Percentiles rank a stretch among this genome's conserved stretches.
Conservation (phyloP, 768 basidiomycete genomes). For the Suillus tomentosus region DNA sequence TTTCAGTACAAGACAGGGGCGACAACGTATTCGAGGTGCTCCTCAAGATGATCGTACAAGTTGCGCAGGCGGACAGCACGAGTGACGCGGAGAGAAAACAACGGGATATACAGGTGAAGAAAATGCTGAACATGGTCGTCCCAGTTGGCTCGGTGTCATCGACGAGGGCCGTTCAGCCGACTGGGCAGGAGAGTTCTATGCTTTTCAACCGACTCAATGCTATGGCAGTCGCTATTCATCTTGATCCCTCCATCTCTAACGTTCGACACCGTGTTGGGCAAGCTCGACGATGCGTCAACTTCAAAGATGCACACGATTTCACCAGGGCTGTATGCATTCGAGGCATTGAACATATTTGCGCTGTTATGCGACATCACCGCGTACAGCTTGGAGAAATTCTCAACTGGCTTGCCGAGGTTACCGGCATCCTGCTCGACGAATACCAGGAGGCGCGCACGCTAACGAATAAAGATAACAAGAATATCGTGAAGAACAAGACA, state of each 20-base stretch:
- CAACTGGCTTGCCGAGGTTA: conserved; percentile 67
- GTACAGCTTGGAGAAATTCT: conserved; percentile 54
- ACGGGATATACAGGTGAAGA: conserved; percentile 52
- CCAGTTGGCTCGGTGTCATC: conserved; percentile 74
- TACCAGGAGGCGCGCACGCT: conserved; percentile 37
- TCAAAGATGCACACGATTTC: conserved; percentile 61
- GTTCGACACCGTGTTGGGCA: conserved; percentile 58
- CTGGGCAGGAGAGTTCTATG: conserved; percentile 62
- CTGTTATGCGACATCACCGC: conserved; percentile 56
- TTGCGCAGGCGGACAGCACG: conserved; percentile 40
- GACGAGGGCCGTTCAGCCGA: conserved; percentile 52
- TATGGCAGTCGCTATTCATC: conserved; percentile 66
- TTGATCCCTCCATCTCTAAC: conserved; percentile 55
- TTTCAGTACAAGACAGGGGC: conserved; percentile 47
- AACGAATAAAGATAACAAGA: conserved; percentile 17
- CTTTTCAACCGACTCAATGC: conserved; percentile 83
- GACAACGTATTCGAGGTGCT: conserved; percentile 83
- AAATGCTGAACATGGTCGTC: conserved; percentile 69
- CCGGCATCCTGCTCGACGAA: conserved; percentile 55
- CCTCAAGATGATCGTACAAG: conserved; percentile 78
- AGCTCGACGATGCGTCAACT: conserved; percentile 66
- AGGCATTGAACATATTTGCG: conserved; percentile 70
- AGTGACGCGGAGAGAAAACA: conserved; percentile 33
- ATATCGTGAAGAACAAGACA: conserved; percentile 23
- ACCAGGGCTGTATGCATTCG: conserved; percentile 75